phyloP scores from a whole-genome alignment of 768 basidiomycete species.

The Tephrocybe sp. region DNA sequence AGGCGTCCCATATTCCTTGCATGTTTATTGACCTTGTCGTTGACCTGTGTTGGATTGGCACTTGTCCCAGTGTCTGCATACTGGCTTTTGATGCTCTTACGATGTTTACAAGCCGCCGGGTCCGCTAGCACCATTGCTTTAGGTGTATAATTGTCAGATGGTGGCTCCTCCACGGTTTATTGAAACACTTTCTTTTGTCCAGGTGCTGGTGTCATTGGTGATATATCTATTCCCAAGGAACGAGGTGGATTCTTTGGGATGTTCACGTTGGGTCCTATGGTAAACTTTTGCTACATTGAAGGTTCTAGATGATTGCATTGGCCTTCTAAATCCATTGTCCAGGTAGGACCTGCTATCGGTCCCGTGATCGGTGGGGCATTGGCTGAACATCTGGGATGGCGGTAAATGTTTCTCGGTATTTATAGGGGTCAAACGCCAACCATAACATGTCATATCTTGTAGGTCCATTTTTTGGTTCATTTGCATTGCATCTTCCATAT shows the following conservation, averaged over 20 bases:
- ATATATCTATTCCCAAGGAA: slow-evolving; percentile 72
- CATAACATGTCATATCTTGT: background rate
- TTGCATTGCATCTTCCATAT: slow-evolving; percentile 43
- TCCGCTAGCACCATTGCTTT: slow-evolving; percentile 78
- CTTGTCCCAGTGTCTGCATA: slow-evolving; percentile 54
- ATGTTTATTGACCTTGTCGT: slow-evolving; percentile 60
- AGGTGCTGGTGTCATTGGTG: slow-evolving; percentile 77
- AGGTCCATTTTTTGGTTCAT: slow-evolving; percentile 68
- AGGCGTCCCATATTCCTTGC: slow-evolving; percentile 60
- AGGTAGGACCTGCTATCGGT: slow-evolving; percentile 61
- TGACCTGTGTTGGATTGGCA: slow-evolving; percentile 63
- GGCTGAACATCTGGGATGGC: slow-evolving; percentile 60
- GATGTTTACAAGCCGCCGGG: slow-evolving; percentile 76
- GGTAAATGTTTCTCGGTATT: slow-evolving; percentile 29
- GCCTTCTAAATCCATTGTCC: no score
- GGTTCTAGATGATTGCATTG: no score
- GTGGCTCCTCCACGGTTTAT: background rate
- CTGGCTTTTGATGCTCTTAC: slow-evolving; percentile 78
- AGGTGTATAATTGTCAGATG: slow-evolving; percentile 44
- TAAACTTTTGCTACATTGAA: slow-evolving; percentile 16
- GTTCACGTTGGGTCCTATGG: slow-evolving; percentile 65
- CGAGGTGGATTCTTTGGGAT: slow-evolving; percentile 73
- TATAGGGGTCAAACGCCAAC: no score
- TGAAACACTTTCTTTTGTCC: background rate
- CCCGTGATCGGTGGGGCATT: slow-evolving; percentile 61